Base-by-base conservation (phyloP, 2,329 filamentous ascomycete genomes). In the Colletotrichum endophyticum region DNA sequence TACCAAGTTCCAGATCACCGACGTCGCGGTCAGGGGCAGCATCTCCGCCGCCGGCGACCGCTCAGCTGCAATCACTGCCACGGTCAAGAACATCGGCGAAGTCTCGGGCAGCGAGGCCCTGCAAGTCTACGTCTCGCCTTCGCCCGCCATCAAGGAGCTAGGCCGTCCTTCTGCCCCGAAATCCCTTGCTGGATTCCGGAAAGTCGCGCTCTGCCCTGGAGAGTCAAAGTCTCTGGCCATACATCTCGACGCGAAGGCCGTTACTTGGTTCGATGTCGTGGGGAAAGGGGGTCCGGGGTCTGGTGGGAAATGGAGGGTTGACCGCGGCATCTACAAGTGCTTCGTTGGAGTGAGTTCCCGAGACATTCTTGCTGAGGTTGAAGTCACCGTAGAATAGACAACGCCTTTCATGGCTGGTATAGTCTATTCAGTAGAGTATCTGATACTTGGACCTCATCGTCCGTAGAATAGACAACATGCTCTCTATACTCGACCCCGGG, bases 1-100 rank as follows among this genome's bases (percentile, higher is more conserved):
- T 83, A 94, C 92, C 0, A 90, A 85, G 1, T 94, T 94, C 82
- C 89, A 25, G 82, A 80, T 9, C 83, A 87, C 62, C 4, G 84
- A 67, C n/a, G 16, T 49, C 2, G 13, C 64, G 1, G 28, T 56
- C 0, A 22, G 6, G 3, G 64, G 39, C 9, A 30, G 5, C 32
- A 22, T 67, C 6, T 30, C 34, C 28, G 8, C 11, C 22, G 25
- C 0, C 19, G 64, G 64, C 1, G 25, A n/a, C 3, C 36, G 22
- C 8, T 49, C 9, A 0, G 64, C 64, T 12, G 0, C 28, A 11
- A 34, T 57, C 0, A 7, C 3, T 0, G 32, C 49, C 7, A 25
- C n/a, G 19, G 49, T 28, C 16, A 8, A 0, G 8, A 70, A 70
- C n/a, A 1, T 57, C 0, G 68, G 68, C 13, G 11, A 32, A 3